Conservation (phyloP, 495 filamentous ascomycete genomes). For the Penicillium macrosclerotiorum region DNA sequence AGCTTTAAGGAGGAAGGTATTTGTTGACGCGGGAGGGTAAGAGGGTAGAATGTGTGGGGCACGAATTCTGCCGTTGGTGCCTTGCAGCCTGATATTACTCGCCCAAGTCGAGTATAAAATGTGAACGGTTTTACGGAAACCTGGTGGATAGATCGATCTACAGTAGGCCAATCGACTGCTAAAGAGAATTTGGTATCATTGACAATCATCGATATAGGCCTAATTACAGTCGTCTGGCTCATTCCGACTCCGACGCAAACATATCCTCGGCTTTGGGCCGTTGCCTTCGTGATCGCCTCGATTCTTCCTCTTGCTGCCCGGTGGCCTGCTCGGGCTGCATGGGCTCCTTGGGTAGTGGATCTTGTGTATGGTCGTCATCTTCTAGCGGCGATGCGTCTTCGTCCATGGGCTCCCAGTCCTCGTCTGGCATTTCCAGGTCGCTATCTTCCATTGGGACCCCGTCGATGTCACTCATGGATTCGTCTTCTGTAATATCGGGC, state of each 20-base stretch:
- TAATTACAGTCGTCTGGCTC: conserved; percentile 9
- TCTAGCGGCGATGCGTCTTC: conserved; percentile 15
- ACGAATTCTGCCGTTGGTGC: conserved; percentile 28
- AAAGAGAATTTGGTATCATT: conserved; percentile 11
- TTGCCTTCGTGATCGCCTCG: conserved; percentile 42
- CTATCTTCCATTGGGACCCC: conserved; percentile 54
- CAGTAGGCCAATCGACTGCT: neutral
- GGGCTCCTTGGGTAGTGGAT: conserved; percentile 14
- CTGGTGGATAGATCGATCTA: neutral
- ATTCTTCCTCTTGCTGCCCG: conserved; percentile 20
- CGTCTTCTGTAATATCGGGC: conserved; percentile 31
- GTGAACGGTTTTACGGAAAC: neutral
- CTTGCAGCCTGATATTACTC: conserved; percentile 19
- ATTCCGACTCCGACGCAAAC: conserved; percentile 71
- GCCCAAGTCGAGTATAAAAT: conserved; percentile 8
- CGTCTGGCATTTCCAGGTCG: conserved; percentile 8
- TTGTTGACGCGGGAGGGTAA: conserved; percentile 33
- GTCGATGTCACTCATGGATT: conserved; percentile 42
- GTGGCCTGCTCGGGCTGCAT: conserved; percentile 21
- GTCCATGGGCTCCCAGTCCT: conserved; percentile 38
- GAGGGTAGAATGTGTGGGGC: conserved; percentile 19
- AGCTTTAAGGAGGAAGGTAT: conserved; percentile 20
- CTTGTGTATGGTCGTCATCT: conserved; percentile 4
- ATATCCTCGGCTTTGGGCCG: conserved; percentile 89
- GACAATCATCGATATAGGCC: conserved; percentile 7